Percentiles rank a stretch among this genome's conserved stretches.
These are phyloP conservation scores for Takashimella koratensis DNA, from an alignment of 1,284 basidiomycete species.

Conservation along the genomic window DNA sequence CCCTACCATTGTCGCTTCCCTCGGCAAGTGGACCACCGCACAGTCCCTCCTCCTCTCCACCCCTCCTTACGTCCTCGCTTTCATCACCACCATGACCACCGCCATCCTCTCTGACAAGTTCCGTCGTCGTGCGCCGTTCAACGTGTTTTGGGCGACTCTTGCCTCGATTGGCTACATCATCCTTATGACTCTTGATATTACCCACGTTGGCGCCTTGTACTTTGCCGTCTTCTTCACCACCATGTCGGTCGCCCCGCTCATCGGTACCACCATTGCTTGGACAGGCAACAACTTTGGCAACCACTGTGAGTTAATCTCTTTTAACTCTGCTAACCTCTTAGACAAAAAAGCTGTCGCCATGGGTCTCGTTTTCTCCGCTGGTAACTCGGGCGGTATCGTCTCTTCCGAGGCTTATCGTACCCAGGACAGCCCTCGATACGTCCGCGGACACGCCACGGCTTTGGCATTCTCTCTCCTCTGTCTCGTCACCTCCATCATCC, in stretches of 20 bases:
- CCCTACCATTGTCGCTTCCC: slow-evolving; percentile 48
- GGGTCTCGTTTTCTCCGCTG: slow-evolving; percentile 52
- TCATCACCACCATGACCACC: slow-evolving; percentile 50
- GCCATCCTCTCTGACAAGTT: slow-evolving; percentile 48
- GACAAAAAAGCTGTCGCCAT: slow-evolving; percentile 50
- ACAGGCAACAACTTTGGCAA: slow-evolving; percentile 48
- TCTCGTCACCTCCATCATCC: slow-evolving; percentile 36
- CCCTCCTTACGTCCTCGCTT: slow-evolving; percentile 53
- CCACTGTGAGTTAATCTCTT: slow-evolving; percentile 29
- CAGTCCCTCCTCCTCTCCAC: slow-evolving; percentile 49
- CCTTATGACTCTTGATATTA: slow-evolving; percentile 5
- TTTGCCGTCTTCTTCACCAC: slow-evolving; percentile 51
- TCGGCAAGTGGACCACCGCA: slow-evolving; percentile 46
- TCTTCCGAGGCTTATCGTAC: slow-evolving; percentile 47
- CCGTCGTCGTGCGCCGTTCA: slow-evolving; percentile 46
- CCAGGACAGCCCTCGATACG: slow-evolving; percentile 35
- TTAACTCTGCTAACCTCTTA: slow-evolving; percentile 7
- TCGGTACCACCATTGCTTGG: slow-evolving; percentile 51
- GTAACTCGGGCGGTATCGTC: slow-evolving; percentile 53
- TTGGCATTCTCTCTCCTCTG: slow-evolving; percentile 44
- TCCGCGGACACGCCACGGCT: slow-evolving; percentile 45
- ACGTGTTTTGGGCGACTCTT: slow-evolving; percentile 50
- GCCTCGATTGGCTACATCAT: slow-evolving; percentile 49
- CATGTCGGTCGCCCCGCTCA: slow-evolving; percentile 46
- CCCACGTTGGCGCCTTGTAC: slow-evolving; percentile 42